A percentile compares a stretch with the other conserved stretches of the same genome.
Conservation (phyloP, 257 asterid species). For the Linderniella brevidens region DNA sequence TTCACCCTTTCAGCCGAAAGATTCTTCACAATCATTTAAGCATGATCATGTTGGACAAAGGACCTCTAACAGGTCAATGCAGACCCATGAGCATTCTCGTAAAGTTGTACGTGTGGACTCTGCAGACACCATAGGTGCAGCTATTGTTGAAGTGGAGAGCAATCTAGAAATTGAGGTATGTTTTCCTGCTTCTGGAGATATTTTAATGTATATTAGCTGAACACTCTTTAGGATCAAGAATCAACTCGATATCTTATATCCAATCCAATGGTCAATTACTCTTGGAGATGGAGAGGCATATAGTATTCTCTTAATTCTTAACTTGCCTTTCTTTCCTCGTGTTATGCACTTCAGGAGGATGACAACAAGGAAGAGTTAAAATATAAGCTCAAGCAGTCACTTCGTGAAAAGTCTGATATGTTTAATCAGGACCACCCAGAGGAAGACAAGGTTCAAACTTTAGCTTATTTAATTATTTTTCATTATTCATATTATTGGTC, state of each 20-base stretch:
- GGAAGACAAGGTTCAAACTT: slow-evolving; percentile 99
- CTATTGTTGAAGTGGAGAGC: slow-evolving; percentile 85
- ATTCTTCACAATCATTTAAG: slow-evolving; percentile 15
- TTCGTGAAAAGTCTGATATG: slow-evolving; percentile 70
- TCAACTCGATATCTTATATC: no score
- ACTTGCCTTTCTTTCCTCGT: no score
- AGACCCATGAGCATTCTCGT: slow-evolving; percentile 22
- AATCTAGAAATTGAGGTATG: slow-evolving; percentile 66
- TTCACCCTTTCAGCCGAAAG: slow-evolving; percentile 55
- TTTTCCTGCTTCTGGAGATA: slow-evolving; percentile 26
- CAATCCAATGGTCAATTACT: no score
- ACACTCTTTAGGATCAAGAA: no score
- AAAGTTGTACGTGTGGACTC: slow-evolving; percentile 47
- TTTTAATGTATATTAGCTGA: no score
- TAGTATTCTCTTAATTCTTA: no score
- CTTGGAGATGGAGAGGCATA: no score
- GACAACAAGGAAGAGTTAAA: slow-evolving; percentile 79
- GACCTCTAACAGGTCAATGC: slow-evolving; percentile 30
- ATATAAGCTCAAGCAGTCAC: slow-evolving; percentile 52
- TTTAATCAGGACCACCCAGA: slow-evolving; percentile 54
- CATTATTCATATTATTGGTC: no score
- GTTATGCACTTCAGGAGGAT: no score
- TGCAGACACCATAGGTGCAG: slow-evolving; percentile 78
- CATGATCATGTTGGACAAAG: slow-evolving; percentile 35
- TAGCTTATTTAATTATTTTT: no score